Evolutionary conservation across 768 basidiomycete species (phyloP).

Genomic region (Xerocomus potaroensis): DNA sequence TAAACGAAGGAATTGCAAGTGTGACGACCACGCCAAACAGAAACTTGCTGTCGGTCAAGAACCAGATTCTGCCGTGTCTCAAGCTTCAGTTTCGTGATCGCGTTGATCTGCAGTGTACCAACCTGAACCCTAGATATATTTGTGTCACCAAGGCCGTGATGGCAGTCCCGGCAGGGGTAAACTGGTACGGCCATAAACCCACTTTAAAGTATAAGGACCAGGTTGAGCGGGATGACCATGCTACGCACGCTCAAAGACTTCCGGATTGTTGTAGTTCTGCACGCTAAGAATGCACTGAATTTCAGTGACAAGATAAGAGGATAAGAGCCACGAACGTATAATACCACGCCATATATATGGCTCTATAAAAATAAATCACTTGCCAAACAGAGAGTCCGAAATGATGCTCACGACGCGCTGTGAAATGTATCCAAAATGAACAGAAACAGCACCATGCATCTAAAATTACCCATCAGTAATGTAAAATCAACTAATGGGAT

Average conservation of each 20-base stretch:
- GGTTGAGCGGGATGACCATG: not conserved
- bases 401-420: slow-evolving; percentile 5
- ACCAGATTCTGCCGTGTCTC: slow-evolving; percentile 8
- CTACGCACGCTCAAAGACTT: slow-evolving; percentile 4
- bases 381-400: not conserved
- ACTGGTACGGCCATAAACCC: slow-evolving; percentile 45
- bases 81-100: not conserved
- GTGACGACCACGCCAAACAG: slow-evolving; percentile 34
- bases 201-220: slow-evolving; percentile 21
- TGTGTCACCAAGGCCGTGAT: slow-evolving; percentile 49
- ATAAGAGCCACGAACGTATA: slow-evolving; percentile 4
- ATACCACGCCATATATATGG: slow-evolving; percentile 12
- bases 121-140: slow-evolving; percentile 44
- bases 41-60: slow-evolving; percentile 9
- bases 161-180: slow-evolving; percentile 45
- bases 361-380: not conserved
- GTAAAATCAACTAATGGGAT: not conserved
- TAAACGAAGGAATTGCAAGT: slow-evolving; percentile 37
- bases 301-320: not conserved
- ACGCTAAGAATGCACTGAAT: slow-evolving; percentile 7
- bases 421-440: slow-evolving; percentile 12
- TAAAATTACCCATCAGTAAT: not conserved
- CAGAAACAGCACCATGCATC: slow-evolving; percentile 9
- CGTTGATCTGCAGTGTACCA: slow-evolving; percentile 2
- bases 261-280: slow-evolving; percentile 11